Percentiles rank a stretch among this genome's conserved stretches.
These are phyloP conservation scores for Rhodotorula graminis DNA, from an alignment of 768 basidiomycete genomes.

Conservation along the genomic window DNA sequence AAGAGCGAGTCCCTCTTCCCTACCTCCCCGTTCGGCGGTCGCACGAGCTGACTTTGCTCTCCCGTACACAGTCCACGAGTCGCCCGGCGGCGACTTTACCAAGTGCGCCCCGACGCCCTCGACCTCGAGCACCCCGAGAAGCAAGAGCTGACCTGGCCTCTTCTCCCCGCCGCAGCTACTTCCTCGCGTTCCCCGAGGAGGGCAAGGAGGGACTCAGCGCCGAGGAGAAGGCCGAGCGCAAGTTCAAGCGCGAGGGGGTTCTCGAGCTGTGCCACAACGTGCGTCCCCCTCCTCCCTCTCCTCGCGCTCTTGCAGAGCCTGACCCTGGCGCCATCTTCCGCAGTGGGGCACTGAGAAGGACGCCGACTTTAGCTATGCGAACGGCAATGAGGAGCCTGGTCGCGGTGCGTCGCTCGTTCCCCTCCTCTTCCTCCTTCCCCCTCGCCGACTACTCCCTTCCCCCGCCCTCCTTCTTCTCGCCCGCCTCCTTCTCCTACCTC, in stretches of 20 bases:
- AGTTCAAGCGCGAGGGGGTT: constrained; percentile 63
- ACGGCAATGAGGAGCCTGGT: constrained; percentile 78
- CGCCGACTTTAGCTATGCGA: constrained; percentile 68
- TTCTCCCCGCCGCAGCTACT: constrained; percentile 56
- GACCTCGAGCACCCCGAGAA: too few relatives aligned
- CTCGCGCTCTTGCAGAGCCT: neutral
- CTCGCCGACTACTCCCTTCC: too few relatives aligned
- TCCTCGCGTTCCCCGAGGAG: constrained; percentile 45
- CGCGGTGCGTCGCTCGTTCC: constrained; percentile 46
- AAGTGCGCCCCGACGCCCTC: constrained; percentile 46
- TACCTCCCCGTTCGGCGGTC: neutral
- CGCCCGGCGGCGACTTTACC: constrained; percentile 55
- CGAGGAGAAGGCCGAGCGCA: constrained; percentile 55
- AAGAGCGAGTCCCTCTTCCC: constrained; percentile 4
- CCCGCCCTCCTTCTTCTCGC: too few relatives aligned
- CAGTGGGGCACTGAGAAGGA: constrained; percentile 69
- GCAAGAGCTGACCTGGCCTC: constrained; percentile 58
- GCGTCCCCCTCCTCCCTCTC: neutral
- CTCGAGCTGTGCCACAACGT: constrained; percentile 37
- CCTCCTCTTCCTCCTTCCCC: too few relatives aligned
- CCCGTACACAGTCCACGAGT: constrained; percentile 14
- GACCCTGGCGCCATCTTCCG: too few relatives aligned
- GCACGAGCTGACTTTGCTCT: neutral
- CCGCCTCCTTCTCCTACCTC: neutral
- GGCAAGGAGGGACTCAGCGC: constrained; percentile 50